Evolutionary conservation across 495 filamentous ascomycete genomes (phyloP), one percentile per base, ranked within the genome.

Genomic region (Penicillium manginii): DNA sequence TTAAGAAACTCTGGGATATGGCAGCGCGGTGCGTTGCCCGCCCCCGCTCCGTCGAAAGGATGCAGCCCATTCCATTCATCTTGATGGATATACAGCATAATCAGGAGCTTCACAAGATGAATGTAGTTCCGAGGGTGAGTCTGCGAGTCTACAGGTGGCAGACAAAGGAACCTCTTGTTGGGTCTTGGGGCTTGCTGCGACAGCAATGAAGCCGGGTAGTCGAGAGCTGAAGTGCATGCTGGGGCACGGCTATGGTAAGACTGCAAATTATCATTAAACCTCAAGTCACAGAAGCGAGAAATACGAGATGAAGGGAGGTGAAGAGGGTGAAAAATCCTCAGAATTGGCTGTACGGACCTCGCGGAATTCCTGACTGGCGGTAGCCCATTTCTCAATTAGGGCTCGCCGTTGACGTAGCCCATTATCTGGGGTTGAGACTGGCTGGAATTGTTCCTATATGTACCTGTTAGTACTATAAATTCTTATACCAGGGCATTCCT

Each of bases 331-430:
- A 33, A 33, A 33, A 11, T 5, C 14, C 9, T 55, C 21, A 46
- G 31, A 33, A 5, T 4, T 33, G 5, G 31, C n/a, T 49, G 31
- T 50, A 59, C 57, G 31, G 40, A 61, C 59, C 53, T 61, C 59
- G 45, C 59, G 59, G 59, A 61, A 61, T 33, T 61, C 59, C 39
- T 61, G 54, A 31, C 48, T 54, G 47, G 54, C 54, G 14, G 59
- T 57, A 43, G 59, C 59, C 59, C 54, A 61, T 57, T 49, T 55
- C 54, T 61, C 59, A 22, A 61, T 42, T 29, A 61, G 49, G 54
- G 53, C 32, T 53, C 59, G n/a, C n/a, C n/a, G n/a, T n/a, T n/a
- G n/a, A n/a, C n/a, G n/a, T n/a, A n/a, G n/a, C n/a, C n/a, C n/a
- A 26, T 57, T 48, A 53, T 52, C 48, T n/a, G 50, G 57, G 50